Evolutionary conservation across 345 rosid genomes (phyloP).

Genomic region (Rubroshorea leprosula): DNA sequence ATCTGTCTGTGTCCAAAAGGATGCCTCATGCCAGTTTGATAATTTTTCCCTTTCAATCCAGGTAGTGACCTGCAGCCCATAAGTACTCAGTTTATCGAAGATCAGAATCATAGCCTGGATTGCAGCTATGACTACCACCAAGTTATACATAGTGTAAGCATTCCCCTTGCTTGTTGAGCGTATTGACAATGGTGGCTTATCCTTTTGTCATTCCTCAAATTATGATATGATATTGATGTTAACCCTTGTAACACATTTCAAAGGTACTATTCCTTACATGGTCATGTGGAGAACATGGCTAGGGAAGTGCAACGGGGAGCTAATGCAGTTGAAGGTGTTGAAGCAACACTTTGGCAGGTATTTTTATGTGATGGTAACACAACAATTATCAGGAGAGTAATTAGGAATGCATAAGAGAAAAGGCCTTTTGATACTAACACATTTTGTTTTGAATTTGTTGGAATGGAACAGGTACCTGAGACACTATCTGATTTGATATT

Average conservation of each 20-base stretch:
- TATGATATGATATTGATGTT: neutral
- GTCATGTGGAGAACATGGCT: constrained; percentile 93
- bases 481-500: constrained; percentile 53
- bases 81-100: neutral
- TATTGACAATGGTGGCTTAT: no score
- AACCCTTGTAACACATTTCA: neutral
- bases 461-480: constrained; percentile 59
- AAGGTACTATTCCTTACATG: constrained; percentile 72
- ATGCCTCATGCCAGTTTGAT: neutral
- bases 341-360: constrained; percentile 96
- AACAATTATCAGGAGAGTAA: neutral
- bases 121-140: constrained; percentile 45
- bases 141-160: constrained; percentile 60
- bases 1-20: no score
- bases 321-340: constrained; percentile 61
- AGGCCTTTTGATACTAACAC: no score
- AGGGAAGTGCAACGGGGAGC: constrained; percentile 78
- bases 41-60: constrained; percentile 6
- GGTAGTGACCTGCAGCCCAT: neutral
- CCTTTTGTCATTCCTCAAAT: neutral
- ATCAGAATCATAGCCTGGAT: neutral
- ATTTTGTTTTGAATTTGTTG: neutral
- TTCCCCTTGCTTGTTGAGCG: neutral
- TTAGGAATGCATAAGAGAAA: neutral
- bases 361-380: neutral